Base-by-base conservation (phyloP, 2,329 filamentous ascomycete species). In the Neonectria ditissima region DNA sequence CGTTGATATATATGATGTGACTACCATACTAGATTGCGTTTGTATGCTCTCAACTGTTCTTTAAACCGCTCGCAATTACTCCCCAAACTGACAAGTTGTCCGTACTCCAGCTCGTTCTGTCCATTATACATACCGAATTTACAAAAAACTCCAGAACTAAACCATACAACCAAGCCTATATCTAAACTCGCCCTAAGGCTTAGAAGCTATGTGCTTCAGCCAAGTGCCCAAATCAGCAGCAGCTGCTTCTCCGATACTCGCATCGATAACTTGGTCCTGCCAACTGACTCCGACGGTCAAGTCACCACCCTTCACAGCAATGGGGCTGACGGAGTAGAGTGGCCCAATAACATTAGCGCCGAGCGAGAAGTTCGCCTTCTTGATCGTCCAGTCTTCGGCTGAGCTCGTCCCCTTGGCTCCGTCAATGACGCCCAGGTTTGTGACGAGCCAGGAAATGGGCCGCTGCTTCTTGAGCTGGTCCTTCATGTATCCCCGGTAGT, bases 371-470 rank as follows among this genome's bases (percentile, higher is more conserved):
- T 20, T 24, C 13, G 71, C 65, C 13, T 54, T 48, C 22, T 67
- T 43, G 1, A 75, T 67, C 0, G 44, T 54, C 74, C 72, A 74
- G 2, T 16, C 47, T 22, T 48, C 24, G 14, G 26, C 5, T 2
- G 41, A 10, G 4, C 24, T 6, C 24, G 22, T 22, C 13, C 16
- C 24, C 14, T 20, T 20, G 34, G 28, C 24, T 39, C 67, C 69
- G n/a, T 70, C 65, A 9, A 73, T 52, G 14, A 73, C 73, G 8
- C 73, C 73, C 5, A 76, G 37, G 57, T 73, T 76, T 20, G 59
- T 70, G 18, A 72, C 64, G 8, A 67, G 37, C 64, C 67, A 69
- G 1, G 68, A 56, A 3, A 34, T 1, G 3, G n/a, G n/a, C 4
- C 74, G 60, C 10, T 68, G 67, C 62, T 66, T 68, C 41, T 63